Percentiles rank a stretch among this genome's conserved stretches.
These are phyloP conservation scores for Cutaneotrichosporon arboriforme DNA, from an alignment of 1,284 basidiomycete genomes.

Conservation along the genomic window DNA sequence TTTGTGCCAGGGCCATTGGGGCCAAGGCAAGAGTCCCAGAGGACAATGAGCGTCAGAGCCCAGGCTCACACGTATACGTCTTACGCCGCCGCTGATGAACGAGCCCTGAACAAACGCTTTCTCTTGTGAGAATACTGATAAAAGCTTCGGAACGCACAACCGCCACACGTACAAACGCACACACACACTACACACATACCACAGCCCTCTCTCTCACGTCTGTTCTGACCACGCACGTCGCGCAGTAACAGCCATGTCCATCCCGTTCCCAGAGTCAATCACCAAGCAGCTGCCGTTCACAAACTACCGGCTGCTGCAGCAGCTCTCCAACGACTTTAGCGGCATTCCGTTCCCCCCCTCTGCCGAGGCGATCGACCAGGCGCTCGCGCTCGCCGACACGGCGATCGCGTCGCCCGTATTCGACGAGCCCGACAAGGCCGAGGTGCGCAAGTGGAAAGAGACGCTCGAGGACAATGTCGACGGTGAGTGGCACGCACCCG, in stretches of 20 bases:
- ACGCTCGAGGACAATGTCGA: slow-evolving; percentile 13
- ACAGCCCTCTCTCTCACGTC: too few species aligned
- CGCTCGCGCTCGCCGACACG: slow-evolving; percentile 13
- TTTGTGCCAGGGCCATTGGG: too few species aligned
- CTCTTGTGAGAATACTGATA: too few species aligned
- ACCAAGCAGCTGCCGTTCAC: slow-evolving; percentile 18
- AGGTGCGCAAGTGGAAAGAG: slow-evolving; percentile 8
- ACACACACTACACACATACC: too few species aligned
- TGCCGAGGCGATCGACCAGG: slow-evolving; percentile 9
- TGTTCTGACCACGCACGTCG: neutral
- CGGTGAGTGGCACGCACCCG: slow-evolving; percentile 14
- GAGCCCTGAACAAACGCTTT: too few species aligned
- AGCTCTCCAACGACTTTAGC: slow-evolving; percentile 10
- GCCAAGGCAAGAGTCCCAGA: too few species aligned
- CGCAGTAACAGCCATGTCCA: neutral
- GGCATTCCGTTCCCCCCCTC: slow-evolving; percentile 13
- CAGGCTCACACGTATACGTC: too few species aligned
- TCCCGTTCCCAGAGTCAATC: slow-evolving; percentile 14
- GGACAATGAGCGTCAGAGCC: too few species aligned
- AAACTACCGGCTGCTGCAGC: slow-evolving; percentile 12
- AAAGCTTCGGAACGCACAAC: too few species aligned
- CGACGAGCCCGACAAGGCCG: slow-evolving; percentile 10
- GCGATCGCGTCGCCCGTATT: slow-evolving; percentile 14
- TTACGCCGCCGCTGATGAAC: too few species aligned
- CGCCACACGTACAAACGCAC: too few species aligned